Evolutionary conservation across 1,139 yeast species (phyloP).

Genomic region (Pichia sp.): DNA sequence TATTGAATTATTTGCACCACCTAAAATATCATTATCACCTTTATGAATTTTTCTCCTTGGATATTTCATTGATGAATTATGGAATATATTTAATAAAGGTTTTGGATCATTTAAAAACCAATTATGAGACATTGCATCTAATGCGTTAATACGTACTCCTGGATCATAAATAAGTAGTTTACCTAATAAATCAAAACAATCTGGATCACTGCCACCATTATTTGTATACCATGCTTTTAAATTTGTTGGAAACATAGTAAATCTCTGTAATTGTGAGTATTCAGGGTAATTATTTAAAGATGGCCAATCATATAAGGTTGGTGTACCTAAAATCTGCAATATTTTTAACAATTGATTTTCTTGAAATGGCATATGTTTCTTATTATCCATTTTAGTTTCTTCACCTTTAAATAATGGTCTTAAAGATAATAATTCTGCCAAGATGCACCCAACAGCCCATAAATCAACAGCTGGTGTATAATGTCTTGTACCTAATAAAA

Average conservation of each 20-base stretch:
- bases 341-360: constrained; percentile 86
- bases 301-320: constrained; percentile 72
- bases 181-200: constrained; percentile 60
- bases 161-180: constrained; percentile 80
- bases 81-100: constrained; percentile 66
- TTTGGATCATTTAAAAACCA: constrained; percentile 67
- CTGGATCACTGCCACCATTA: constrained; percentile 65
- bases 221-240: constrained; percentile 80
- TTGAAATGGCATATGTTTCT: constrained; percentile 90
- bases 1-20: constrained; percentile 20
- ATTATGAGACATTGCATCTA: constrained; percentile 65
- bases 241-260: constrained; percentile 62
- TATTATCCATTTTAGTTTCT: constrained; percentile 91
- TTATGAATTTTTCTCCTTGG: constrained; percentile 71
- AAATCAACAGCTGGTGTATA: constrained; percentile 92
- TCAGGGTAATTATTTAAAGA: constrained; percentile 78
- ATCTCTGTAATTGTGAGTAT: constrained; percentile 57
- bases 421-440: constrained; percentile 83
- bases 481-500: constrained; percentile 84
- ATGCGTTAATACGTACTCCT: constrained; percentile 66
- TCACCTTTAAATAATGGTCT: constrained; percentile 96
- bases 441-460: constrained; percentile 97
- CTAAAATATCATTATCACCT: constrained; percentile 63
- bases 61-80: constrained; percentile 54
- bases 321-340: constrained; percentile 86